Percentiles rank a stretch among this genome's conserved stretches.
phyloP scores from a whole-genome alignment of 1,139 yeast genomes.

The Candida albicans region DNA sequence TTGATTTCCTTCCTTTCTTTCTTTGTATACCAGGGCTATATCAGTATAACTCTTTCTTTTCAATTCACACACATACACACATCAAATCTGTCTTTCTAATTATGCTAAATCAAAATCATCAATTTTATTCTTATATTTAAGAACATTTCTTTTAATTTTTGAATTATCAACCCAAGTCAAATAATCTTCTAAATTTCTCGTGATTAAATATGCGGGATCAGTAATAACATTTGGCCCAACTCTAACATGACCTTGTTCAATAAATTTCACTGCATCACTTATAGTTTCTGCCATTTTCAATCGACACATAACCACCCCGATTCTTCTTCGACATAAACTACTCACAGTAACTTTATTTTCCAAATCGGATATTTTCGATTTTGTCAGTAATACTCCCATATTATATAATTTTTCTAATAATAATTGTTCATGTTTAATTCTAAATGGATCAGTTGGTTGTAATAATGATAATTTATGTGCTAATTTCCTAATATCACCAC shows the following conservation, averaged over 20 bases:
- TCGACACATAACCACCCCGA: constrained; percentile 94
- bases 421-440: constrained; percentile 84
- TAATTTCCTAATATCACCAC: constrained; percentile 86
- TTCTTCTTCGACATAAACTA: constrained; percentile 86
- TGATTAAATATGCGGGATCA: constrained; percentile 92
- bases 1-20: no score
- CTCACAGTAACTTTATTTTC: constrained; percentile 92
- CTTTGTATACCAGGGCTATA: no score
- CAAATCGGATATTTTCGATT: constrained; percentile 87
- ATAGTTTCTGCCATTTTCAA: constrained; percentile 91
- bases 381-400: constrained; percentile 84
- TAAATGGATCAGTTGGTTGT: constrained; percentile 81
- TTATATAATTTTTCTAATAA: constrained; percentile 80
- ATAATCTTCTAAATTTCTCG: constrained; percentile 92
- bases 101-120: constrained; percentile 73
- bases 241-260: constrained; percentile 96
- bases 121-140: constrained; percentile 83
- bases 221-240: constrained; percentile 96
- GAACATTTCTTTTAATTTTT: constrained; percentile 86
- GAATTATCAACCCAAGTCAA: constrained; percentile 96
- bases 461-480: constrained; percentile 83
- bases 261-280: constrained; percentile 83
- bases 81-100: constrained; percentile 2
- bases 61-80: neutral
- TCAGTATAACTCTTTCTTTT: no score